phyloP scores from a whole-genome alignment of 1,284 basidiomycete genomes.

The Leucoagaricus sp. region DNA sequence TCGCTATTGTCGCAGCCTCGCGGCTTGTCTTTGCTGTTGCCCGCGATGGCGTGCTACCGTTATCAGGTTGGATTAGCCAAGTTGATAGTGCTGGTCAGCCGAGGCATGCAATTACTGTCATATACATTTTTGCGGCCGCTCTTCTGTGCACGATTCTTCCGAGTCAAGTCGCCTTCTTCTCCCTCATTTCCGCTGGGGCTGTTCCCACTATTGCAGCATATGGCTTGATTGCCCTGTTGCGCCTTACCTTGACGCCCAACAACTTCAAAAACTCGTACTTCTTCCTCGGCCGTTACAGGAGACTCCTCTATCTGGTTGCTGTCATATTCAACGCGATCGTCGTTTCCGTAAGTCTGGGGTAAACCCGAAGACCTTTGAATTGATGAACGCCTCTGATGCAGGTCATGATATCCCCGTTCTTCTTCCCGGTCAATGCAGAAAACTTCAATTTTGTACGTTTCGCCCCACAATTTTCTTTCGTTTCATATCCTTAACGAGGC shows the following conservation, averaged over 20 bases:
- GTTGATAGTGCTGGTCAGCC: constrained; percentile 75
- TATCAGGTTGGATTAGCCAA: constrained; percentile 77
- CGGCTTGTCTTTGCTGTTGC: constrained; percentile 86
- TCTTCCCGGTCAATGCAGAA: constrained; percentile 71
- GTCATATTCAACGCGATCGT: constrained; percentile 72
- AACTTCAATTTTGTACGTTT: constrained; percentile 81
- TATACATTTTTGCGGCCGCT: constrained; percentile 71
- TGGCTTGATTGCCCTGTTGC: constrained; percentile 71
- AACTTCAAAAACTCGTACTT: constrained; percentile 73
- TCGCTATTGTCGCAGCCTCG: constrained; percentile 82
- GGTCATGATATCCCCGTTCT: constrained; percentile 81
- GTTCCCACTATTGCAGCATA: constrained; percentile 85
- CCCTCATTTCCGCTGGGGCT: constrained; percentile 79
- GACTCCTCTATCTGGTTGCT: constrained; percentile 67
- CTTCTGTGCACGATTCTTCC: constrained; percentile 84
- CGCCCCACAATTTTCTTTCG: constrained; percentile 1
- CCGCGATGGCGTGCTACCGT: constrained; percentile 82
- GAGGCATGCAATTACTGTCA: constrained; percentile 79
- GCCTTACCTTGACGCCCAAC: constrained; percentile 75
- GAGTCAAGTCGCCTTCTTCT: constrained; percentile 85
- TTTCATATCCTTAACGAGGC: not conserved
- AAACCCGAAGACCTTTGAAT: constrained; percentile 12
- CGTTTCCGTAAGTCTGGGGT: constrained; percentile 56
- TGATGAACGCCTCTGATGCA: constrained; percentile 26
- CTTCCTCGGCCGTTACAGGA: constrained; percentile 63